A percentile compares a stretch with the other conserved stretches of the same genome.
Evolutionary conservation across 208 protist genomes (phyloP).

Genomic region (Leishmania martiniquensis): DNA sequence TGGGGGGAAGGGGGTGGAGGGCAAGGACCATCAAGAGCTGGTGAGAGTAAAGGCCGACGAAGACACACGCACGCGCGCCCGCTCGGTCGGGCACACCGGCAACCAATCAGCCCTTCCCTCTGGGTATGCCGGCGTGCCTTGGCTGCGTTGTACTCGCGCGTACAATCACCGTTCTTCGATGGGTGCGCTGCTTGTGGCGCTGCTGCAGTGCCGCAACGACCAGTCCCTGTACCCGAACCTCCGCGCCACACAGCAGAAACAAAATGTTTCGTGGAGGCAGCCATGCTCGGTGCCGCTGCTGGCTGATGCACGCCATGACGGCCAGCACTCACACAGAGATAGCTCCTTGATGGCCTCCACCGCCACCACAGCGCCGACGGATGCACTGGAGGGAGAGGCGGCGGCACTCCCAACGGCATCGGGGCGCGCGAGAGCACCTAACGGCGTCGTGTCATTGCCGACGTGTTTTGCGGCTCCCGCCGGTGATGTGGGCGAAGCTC

Average conservation of each 20-base stretch:
- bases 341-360: neutral
- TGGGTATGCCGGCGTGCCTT: too few relatives aligned
- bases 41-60: too few relatives aligned
- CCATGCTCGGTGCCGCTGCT: conserved; percentile 27
- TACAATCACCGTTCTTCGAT: conserved; percentile 2
- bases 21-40: too few relatives aligned
- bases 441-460: neutral
- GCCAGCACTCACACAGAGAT: neutral
- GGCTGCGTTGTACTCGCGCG: neutral
- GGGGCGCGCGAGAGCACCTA: neutral
- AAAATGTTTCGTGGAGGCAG: conserved; percentile 12
- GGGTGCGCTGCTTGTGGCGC: conserved; percentile 36
- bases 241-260: conserved; percentile 14
- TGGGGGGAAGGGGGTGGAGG: too few relatives aligned
- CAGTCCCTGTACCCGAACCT: conserved; percentile 33
- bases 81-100: too few relatives aligned
- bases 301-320: neutral
- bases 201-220: conserved; percentile 38
- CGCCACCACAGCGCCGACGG: neutral
- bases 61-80: too few relatives aligned
- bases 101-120: too few relatives aligned
- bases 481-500: neutral
- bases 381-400: neutral
- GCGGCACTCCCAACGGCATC: neutral
- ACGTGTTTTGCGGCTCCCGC: neutral